Conservation (phyloP, 768 basidiomycete species). For the Tylopilus intermedius region DNA sequence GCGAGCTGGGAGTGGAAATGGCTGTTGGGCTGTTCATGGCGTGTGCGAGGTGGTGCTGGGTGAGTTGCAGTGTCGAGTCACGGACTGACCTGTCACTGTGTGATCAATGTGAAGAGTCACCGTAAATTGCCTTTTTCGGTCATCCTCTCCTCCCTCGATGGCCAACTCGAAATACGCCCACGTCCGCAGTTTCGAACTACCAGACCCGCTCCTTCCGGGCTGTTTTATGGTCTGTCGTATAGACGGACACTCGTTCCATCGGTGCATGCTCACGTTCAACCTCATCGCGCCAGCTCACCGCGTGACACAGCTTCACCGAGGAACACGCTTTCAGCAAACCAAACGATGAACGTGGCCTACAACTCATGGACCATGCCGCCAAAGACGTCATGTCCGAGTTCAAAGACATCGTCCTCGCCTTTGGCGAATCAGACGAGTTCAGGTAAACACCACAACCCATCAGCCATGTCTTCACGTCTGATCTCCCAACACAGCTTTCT, state of each 20-base stretch:
- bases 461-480: background rate
- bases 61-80: background rate
- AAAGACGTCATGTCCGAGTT: constrained; percentile 74
- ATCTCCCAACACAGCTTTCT: constrained; percentile 60
- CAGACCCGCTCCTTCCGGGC: constrained; percentile 77
- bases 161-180: constrained; percentile 91
- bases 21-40: constrained; percentile 23
- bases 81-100: too few relatives aligned
- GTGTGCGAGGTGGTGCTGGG: background rate
- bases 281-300: background rate
- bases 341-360: constrained; percentile 81
- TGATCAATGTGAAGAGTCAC: constrained; percentile 18
- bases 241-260: constrained; percentile 93
- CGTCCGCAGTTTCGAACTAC: constrained; percentile 84
- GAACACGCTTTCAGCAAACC: constrained; percentile 82
- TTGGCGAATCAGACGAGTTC: constrained; percentile 97
- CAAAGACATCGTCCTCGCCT: constrained; percentile 79
- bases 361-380: constrained; percentile 92
- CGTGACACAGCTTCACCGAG: constrained; percentile 67
- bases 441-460: constrained; percentile 47
- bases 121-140: constrained; percentile 17
- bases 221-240: constrained; percentile 83
- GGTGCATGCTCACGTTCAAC: constrained; percentile 41
- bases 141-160: constrained; percentile 35
- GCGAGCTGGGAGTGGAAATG: constrained; percentile 18